A percentile compares a stretch with the other conserved stretches of the same genome.
Conservation (phyloP, 2,329 filamentous ascomycete species). For the Seiridium unicorne region DNA sequence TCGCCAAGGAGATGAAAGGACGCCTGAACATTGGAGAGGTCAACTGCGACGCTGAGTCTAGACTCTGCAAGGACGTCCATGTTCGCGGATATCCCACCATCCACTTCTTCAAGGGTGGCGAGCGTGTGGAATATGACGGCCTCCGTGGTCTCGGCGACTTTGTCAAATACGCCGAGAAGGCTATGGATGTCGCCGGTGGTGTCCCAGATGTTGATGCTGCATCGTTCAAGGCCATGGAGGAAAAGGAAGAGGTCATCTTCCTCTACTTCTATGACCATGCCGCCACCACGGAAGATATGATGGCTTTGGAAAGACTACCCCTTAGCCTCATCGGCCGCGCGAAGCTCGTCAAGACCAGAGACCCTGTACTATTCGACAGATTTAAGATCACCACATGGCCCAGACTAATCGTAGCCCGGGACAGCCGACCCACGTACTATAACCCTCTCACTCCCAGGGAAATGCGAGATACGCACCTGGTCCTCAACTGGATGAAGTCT, state of each 20-base stretch:
- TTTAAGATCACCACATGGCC: slow-evolving; percentile 98
- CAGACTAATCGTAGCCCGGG: slow-evolving; percentile 83
- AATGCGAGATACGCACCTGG: slow-evolving; percentile 81
- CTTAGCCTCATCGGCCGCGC: slow-evolving; percentile 88
- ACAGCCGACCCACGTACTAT: slow-evolving; percentile 89
- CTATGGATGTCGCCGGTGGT: slow-evolving; percentile 72
- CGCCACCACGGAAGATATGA: slow-evolving; percentile 88
- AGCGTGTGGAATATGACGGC: slow-evolving; percentile 90
- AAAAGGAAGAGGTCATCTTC: slow-evolving; percentile 94
- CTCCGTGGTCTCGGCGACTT: slow-evolving; percentile 91
- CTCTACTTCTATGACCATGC: slow-evolving; percentile 97
- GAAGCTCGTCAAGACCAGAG: slow-evolving; percentile 88
- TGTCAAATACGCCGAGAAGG: slow-evolving; percentile 81
- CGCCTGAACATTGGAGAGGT: slow-evolving; percentile 92
- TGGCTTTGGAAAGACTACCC: slow-evolving; percentile 80
- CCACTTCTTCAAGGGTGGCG: slow-evolving; percentile 86
- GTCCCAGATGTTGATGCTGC: slow-evolving; percentile 78
- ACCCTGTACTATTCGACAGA: slow-evolving; percentile 69
- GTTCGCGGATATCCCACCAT: slow-evolving; percentile 84
- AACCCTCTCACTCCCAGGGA: slow-evolving; percentile 82
- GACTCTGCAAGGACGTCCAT: slow-evolving; percentile 88
- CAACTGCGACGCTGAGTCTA: slow-evolving; percentile 83
- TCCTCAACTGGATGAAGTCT: slow-evolving; percentile 90
- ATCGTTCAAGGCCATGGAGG: slow-evolving; percentile 77
- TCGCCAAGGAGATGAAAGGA: slow-evolving; percentile 88